Conservation (phyloP, 2,329 filamentous ascomycete genomes). For the Neopestalotiopsis clavispora region DNA sequence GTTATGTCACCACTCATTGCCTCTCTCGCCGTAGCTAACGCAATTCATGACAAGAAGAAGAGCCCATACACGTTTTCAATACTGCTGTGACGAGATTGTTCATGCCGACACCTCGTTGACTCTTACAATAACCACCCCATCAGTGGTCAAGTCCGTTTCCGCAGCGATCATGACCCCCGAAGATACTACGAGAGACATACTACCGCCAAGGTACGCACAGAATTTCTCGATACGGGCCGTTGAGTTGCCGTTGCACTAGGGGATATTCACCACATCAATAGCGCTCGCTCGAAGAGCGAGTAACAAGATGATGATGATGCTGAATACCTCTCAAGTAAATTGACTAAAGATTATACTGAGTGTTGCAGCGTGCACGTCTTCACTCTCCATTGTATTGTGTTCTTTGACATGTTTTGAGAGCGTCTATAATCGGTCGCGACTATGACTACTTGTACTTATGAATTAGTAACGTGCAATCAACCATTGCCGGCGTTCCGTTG, state of each 20-base stretch:
- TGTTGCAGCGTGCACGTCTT: too few relatives aligned
- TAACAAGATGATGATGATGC: neutral
- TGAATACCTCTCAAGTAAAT: too few relatives aligned
- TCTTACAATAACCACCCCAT: neutral
- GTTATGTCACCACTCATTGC: neutral
- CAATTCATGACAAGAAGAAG: neutral
- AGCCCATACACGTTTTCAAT: neutral
- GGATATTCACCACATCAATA: neutral
- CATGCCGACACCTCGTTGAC: neutral
- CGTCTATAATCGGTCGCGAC: too few relatives aligned
- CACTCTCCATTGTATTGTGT: too few relatives aligned
- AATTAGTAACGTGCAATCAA: slow-evolving; percentile 68
- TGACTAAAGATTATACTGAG: too few relatives aligned
- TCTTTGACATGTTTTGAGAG: too few relatives aligned
- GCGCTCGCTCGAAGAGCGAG: neutral
- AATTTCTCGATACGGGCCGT: neutral
- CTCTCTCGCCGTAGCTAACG: neutral
- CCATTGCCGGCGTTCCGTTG: slow-evolving; percentile 57
- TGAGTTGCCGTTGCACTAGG: neutral
- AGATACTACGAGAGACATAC: too few relatives aligned
- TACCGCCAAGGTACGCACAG: neutral
- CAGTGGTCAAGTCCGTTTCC: neutral
- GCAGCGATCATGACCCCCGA: neutral
- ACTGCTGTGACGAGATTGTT: neutral
- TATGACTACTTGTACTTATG: too few relatives aligned